phyloP scores from a whole-genome alignment of 1,284 basidiomycete species.

The Boletellus dicymbophilus region DNA sequence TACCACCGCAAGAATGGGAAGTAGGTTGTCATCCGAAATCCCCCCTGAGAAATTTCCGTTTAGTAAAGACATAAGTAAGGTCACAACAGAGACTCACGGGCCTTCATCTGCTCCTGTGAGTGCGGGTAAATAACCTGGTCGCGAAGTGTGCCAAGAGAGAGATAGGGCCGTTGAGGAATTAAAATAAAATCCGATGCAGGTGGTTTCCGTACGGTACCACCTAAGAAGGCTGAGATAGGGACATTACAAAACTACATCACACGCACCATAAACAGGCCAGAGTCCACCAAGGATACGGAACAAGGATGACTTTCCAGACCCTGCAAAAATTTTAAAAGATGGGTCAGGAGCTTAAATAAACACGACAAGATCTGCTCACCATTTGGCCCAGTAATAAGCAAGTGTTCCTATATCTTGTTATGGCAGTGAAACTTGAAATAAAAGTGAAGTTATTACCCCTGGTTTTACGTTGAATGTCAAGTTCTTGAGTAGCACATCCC shows the following conservation, averaged over 20 bases:
- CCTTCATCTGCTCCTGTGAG: slow-evolving; percentile 73
- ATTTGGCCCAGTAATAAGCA: slow-evolving; percentile 92
- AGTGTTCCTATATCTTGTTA: slow-evolving; percentile 63
- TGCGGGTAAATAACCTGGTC: slow-evolving; percentile 94
- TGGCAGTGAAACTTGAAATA: slow-evolving; percentile 6
- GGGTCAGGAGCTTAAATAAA: slow-evolving; percentile 3
- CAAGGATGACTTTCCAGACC: slow-evolving; percentile 87
- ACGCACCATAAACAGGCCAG: slow-evolving; percentile 91
- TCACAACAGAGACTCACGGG: slow-evolving; percentile 47
- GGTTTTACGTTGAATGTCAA: slow-evolving; percentile 90
- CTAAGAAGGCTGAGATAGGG: slow-evolving; percentile 30
- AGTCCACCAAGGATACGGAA: slow-evolving; percentile 96
- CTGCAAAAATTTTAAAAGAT: slow-evolving; percentile 34
- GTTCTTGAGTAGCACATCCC: slow-evolving; percentile 84
- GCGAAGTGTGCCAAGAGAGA: slow-evolving; percentile 90
- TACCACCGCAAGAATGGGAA: slow-evolving; percentile 75
- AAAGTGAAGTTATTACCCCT: slow-evolving; percentile 56
- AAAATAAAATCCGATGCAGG: slow-evolving; percentile 89
- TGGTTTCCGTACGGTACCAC: slow-evolving; percentile 93
- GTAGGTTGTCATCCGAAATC: slow-evolving; percentile 76
- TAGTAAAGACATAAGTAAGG: not conserved
- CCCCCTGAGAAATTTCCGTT: slow-evolving; percentile 45
- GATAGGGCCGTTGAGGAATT: slow-evolving; percentile 95
- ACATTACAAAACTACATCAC: not conserved
- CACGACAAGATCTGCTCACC: slow-evolving; percentile 43